Evolutionary conservation across 805 yeast species (phyloP).

Genomic region (Candida hispaniensis): DNA sequence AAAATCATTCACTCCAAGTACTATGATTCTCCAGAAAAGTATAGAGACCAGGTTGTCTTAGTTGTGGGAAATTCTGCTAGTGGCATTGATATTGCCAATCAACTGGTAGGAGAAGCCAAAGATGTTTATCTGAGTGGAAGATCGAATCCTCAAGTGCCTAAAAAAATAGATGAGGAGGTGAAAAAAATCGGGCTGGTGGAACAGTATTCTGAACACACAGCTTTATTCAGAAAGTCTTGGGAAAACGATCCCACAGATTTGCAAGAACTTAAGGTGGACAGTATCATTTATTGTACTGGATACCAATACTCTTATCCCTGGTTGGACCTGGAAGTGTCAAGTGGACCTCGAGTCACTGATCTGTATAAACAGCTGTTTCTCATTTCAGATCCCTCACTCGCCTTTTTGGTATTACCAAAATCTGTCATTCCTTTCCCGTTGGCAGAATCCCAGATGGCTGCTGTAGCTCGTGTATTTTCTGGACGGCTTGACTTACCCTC

Average conservation of each 20-base stretch:
- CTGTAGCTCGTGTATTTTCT: conserved; percentile 51
- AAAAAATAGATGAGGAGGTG: conserved; percentile 21
- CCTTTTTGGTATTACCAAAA: conserved; percentile 42
- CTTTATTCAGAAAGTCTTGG: too few species aligned
- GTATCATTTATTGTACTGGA: conserved; percentile 63
- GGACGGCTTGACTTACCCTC: conserved; percentile 45
- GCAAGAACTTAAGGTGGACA: conserved; percentile 47
- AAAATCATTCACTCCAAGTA: conserved; percentile 47
- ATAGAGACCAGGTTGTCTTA: conserved; percentile 38
- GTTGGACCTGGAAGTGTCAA: conserved; percentile 36
- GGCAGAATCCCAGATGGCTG: conserved; percentile 51
- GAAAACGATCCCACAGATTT: too few species aligned
- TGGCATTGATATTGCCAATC: conserved; percentile 63
- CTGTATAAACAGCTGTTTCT: conserved; percentile 30
- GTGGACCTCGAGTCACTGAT: conserved; percentile 40
- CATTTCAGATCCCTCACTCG: conserved; percentile 50
- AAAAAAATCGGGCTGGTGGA: conserved; percentile 34
- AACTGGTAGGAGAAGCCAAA: conserved; percentile 38
- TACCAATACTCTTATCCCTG: conserved; percentile 59
- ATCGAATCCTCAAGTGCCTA: conserved; percentile 19
- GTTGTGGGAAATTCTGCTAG: conserved; percentile 72
- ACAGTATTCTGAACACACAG: too few species aligned
- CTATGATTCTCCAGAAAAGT: conserved; percentile 40
- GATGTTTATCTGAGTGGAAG: conserved; percentile 41
- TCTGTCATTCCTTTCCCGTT: conserved; percentile 28